Conservation (phyloP, 2,329 filamentous ascomycete species). For the Dactylonectria macrodidyma region DNA sequence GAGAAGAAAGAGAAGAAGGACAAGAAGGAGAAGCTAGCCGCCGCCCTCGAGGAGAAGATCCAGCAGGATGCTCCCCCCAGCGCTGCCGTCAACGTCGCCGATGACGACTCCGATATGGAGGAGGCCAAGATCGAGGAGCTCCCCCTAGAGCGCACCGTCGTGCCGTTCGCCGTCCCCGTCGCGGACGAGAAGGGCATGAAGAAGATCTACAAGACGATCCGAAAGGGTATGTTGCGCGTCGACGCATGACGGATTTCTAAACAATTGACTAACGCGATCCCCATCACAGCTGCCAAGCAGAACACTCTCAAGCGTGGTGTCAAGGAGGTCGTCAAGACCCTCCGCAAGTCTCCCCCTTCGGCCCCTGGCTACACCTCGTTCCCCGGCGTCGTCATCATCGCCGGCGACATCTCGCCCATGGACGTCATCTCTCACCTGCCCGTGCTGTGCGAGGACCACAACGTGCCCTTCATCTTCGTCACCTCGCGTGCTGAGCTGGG, state of each 20-base stretch:
- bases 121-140: constrained; percentile 61
- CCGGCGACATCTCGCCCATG: constrained; percentile 97
- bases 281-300: constrained; percentile 84
- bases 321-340: constrained; percentile 98
- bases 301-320: constrained; percentile 98
- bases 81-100: constrained; percentile 57
- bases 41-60: constrained; percentile 76
- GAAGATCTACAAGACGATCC: constrained; percentile 71
- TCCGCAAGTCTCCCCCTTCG: constrained; percentile 88
- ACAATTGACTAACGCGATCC: constrained; percentile 35
- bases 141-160: constrained; percentile 71
- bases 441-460: constrained; percentile 97
- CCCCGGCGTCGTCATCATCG: constrained; percentile 88
- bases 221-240: constrained; percentile 63
- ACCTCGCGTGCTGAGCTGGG: constrained; percentile 93
- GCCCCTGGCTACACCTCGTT: constrained; percentile 75
- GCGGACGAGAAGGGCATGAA: constrained; percentile 83
- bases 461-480: constrained; percentile 97
- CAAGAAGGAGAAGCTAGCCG: constrained; percentile 81
- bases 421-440: constrained; percentile 99
- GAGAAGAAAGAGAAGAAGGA: constrained; percentile 78
- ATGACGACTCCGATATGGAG: constrained; percentile 62
- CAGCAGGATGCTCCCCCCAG: constrained; percentile 66
- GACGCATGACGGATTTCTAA: constrained; percentile 3
- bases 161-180: constrained; percentile 87